Evolutionary conservation across 495 filamentous ascomycete genomes (phyloP), one percentile per base, ranked within the genome.

Genomic region (Aspergillus bertholletiae): DNA sequence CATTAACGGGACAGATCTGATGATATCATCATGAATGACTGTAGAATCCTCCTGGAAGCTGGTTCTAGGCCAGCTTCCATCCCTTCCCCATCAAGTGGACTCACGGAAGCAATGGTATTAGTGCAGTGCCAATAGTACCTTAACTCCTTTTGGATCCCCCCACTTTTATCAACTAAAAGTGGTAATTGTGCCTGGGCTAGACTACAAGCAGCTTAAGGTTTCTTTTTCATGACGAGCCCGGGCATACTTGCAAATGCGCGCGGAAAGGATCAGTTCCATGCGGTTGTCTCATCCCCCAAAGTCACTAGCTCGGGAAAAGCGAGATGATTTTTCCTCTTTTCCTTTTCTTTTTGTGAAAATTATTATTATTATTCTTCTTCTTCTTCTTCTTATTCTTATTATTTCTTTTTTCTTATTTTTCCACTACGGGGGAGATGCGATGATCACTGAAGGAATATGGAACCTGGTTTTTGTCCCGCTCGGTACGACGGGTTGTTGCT

Each of bases 401-500:
- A n/a, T n/a, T n/a, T n/a, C n/a, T n/a, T n/a, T n/a, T n/a, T n/a
- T n/a, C n/a, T n/a, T n/a, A n/a, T n/a, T n/a, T n/a, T n/a, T n/a
- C n/a, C n/a, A n/a, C n/a, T n/a, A n/a, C n/a, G n/a, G n/a, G n/a
- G n/a, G n/a, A n/a, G n/a, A n/a, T n/a, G n/a, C 27, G 28, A 22
- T 49, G 30, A 37, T 49, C 20, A 35, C 23, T 49, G 46, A 35
- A 18, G 7, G 37, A 40, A 40, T 2, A 43, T 21, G 17, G 39
- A 18, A 22, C 20, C 39, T 43, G 4, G 39, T 8, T 18, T 18
- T 43, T 43, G 20, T 27, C 46, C 27, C 43, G 26, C 46, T 45
- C 13, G 34, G 34, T 37, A 37, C 11, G 39, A 43, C 21, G 17
- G 32, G 17, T 40, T 40, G 17, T 21, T 30, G 64, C 68, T 74